Base-by-base conservation (phyloP, 768 basidiomycete species). In the Termitomyces sp. region DNA sequence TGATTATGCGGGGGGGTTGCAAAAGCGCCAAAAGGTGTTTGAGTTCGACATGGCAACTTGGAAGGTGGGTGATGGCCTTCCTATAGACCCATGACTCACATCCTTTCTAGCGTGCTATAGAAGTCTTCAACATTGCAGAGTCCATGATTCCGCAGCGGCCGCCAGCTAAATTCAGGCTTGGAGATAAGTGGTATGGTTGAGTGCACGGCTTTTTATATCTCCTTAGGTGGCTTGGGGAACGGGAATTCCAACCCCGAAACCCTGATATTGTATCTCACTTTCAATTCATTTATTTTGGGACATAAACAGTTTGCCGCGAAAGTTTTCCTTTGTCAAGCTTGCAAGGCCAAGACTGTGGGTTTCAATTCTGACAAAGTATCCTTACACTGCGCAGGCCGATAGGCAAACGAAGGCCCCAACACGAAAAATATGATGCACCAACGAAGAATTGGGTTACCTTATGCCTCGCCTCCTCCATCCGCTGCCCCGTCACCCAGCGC, bases 31-130 rank as follows among this genome's bases (percentile, higher is more conserved):
- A 71, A 84, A 94, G 64, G 91, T 99, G 0, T 79, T 97, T 64
- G 95, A 98, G 72, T 87, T 98, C 67, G 95, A 96, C 66, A 88
- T 91, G 86, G 83, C 85, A 4, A 88, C 89, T 0, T 99, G 96
- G 96, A 75, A 81, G 84, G 96, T 94, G 64, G 53, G 81, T 71
- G 15, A 52, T 11, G 16, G 22, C 42, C 51, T 16, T 16, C 15
- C 53, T 18, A 7, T 18, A 46, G 13, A 33, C 46, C 49, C 38
- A 48, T 56, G 58, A 39, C 46, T 22, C 7, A 52, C 12, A 35
- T 28, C 33, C 48, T 49, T 42, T 28, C 38, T 68, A 96, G 94
- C 84, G 89, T 12, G 94, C 96, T 8, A 97, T 92, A 67, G 84
- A 94, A 63, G 83, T 90, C 0, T 97, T 95, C 75, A 75, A 91